These are phyloP conservation scores for Stephania yunnanensis DNA, from an alignment of 164 flowering plant genomes.

Conservation along the genomic window DNA sequence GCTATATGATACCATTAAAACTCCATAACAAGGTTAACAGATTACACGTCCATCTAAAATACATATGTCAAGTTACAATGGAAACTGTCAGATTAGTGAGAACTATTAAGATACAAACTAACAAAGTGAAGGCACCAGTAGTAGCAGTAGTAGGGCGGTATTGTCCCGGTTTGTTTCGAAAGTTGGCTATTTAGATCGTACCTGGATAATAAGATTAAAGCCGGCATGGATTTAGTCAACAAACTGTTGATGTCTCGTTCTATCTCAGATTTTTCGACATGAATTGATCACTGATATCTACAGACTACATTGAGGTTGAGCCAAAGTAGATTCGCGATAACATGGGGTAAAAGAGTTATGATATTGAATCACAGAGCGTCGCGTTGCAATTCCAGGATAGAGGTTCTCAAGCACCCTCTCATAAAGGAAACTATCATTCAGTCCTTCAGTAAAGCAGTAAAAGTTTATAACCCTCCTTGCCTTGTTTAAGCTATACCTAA, in stretches of 20 bases:
- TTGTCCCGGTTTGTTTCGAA: too few species aligned
- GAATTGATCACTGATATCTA: not conserved
- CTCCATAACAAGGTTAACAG: too few species aligned
- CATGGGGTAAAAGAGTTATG: not conserved
- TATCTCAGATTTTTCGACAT: not conserved
- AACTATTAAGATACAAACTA: too few species aligned
- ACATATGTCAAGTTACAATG: too few species aligned
- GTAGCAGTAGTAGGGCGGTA: too few species aligned
- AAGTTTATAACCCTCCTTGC: not conserved
- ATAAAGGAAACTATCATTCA: not conserved
- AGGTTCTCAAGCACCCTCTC: not conserved
- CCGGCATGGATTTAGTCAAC: not conserved
- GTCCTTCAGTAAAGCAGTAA: not conserved
- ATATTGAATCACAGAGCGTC: conserved; percentile 5
- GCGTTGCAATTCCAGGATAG: conserved; percentile 5
- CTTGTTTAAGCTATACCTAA: not conserved
- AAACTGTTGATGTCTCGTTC: not conserved
- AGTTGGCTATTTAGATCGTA: too few species aligned
- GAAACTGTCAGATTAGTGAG: too few species aligned
- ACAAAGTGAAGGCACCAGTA: too few species aligned
- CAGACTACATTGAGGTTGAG: not conserved
- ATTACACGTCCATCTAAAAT: too few species aligned
- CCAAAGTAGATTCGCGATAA: not conserved
- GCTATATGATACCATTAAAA: too few species aligned
- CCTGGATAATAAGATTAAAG: too few species aligned